Conservation (phyloP, 495 filamentous ascomycete species). For the Tirmania nivea region DNA sequence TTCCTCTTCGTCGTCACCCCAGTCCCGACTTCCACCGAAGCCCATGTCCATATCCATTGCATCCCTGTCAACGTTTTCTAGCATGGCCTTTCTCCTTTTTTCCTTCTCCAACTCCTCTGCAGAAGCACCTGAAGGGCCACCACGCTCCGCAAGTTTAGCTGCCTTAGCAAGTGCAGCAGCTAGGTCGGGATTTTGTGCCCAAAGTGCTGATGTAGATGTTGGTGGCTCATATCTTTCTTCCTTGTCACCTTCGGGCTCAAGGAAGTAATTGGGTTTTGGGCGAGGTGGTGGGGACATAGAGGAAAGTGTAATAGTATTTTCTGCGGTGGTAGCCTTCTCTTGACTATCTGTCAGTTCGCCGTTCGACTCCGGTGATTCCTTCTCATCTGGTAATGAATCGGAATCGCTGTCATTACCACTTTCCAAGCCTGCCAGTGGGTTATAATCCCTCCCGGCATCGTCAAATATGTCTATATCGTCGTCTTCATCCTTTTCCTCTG, state of each 20-base stretch:
- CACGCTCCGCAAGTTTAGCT: slow-evolving; percentile 37
- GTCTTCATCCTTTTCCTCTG: slow-evolving; percentile 36
- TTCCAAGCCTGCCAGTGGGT: slow-evolving; percentile 57
- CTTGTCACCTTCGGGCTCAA: slow-evolving; percentile 3
- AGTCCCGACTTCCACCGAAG: slow-evolving; percentile 56
- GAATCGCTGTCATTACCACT: slow-evolving; percentile 28
- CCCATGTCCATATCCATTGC: slow-evolving; percentile 84
- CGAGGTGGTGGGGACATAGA: slow-evolving; percentile 24
- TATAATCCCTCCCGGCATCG: slow-evolving; percentile 65
- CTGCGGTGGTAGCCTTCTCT: not conserved
- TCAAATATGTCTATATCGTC: slow-evolving; percentile 62
- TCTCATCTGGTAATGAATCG: slow-evolving; percentile 27
- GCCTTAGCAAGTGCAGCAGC: slow-evolving; percentile 72
- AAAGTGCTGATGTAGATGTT: slow-evolving; percentile 31
- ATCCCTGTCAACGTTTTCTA: slow-evolving; percentile 59
- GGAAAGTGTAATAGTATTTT: not conserved
- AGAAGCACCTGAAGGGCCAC: slow-evolving; percentile 13
- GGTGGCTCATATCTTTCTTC: slow-evolving; percentile 17
- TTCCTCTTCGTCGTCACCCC: slow-evolving; percentile 16
- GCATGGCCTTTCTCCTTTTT: slow-evolving; percentile 48
- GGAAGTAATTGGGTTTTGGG: slow-evolving; percentile 20
- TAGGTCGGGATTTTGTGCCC: slow-evolving; percentile 51
- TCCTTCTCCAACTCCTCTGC: slow-evolving; percentile 29
- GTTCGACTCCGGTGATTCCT: slow-evolving; percentile 11
- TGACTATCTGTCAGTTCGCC: slow-evolving; percentile 7